Percentiles rank a stretch among this genome's conserved stretches.
These are phyloP conservation scores for Neurospora sp. DNA, from an alignment of 2,329 filamentous ascomycete species.

Conservation along the genomic window DNA sequence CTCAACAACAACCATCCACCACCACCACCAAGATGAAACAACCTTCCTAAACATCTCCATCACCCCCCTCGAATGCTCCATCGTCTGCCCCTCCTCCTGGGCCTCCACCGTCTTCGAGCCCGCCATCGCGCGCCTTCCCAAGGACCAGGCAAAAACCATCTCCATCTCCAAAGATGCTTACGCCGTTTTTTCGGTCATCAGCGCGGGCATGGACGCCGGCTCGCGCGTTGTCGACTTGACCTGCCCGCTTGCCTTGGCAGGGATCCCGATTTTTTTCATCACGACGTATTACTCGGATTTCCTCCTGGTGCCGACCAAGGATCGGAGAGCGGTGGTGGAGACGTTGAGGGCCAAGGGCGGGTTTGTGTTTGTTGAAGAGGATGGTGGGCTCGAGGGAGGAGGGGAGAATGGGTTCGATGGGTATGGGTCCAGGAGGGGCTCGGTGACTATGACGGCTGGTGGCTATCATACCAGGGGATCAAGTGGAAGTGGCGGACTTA, in stretches of 20 bases:
- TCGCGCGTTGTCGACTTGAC: slow-evolving; percentile 87
- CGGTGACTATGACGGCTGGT: not conserved
- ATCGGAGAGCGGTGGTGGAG: slow-evolving; percentile 62
- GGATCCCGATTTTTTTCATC: slow-evolving; percentile 96
- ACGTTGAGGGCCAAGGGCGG: slow-evolving; percentile 63
- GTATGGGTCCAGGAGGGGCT: not conserved
- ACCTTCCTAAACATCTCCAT: slow-evolving; percentile 84
- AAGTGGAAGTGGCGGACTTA: not conserved
- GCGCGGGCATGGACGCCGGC: slow-evolving; percentile 81
- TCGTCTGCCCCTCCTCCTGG: slow-evolving; percentile 74
- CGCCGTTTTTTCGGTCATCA: slow-evolving; percentile 80
- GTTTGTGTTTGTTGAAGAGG: slow-evolving; percentile 69
- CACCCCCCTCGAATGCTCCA: slow-evolving; percentile 83
- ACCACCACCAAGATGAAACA: slow-evolving; percentile 46
- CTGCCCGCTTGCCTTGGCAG: slow-evolving; percentile 79
- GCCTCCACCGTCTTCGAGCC: slow-evolving; percentile 68
- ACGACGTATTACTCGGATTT: slow-evolving; percentile 98
- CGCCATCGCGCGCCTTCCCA: slow-evolving; percentile 53
- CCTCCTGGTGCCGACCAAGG: slow-evolving; percentile 75
- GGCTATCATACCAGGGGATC: not conserved
- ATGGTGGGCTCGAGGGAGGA: slow-evolving; percentile 17
- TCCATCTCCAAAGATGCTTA: slow-evolving; percentile 76
- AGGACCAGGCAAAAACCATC: slow-evolving; percentile 41
- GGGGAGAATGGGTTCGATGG: not conserved
- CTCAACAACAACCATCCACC: slow-evolving; percentile 14